A percentile compares a stretch with the other conserved stretches of the same genome.
Evolutionary conservation across 192 early-diverging fungal genomes (phyloP).

Genomic region (Backusella psychrophila): DNA sequence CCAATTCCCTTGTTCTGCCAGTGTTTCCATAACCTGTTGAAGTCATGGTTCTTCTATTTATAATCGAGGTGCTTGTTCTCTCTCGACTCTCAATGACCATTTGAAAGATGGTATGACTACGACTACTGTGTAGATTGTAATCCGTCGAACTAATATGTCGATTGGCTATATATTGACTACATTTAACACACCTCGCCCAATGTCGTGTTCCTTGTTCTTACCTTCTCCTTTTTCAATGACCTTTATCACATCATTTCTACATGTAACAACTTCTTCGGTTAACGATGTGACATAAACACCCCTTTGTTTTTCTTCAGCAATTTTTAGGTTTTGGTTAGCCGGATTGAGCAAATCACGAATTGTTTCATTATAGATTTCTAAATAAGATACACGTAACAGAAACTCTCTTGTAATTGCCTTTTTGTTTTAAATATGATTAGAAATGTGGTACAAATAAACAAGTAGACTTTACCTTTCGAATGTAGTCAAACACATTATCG

Average conservation of each 20-base stretch:
- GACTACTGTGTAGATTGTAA: conserved; percentile 87
- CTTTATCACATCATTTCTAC: conserved; percentile 69
- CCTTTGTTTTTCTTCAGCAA: conserved; percentile 72
- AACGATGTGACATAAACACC: conserved; percentile 73
- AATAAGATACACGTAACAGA: conserved; percentile 90
- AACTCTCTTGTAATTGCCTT: conserved; percentile 76
- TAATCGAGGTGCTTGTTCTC: conserved; percentile 35
- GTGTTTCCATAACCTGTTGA: background rate
- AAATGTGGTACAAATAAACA: background rate
- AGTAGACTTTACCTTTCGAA: conserved; percentile 44
- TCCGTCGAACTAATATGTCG: conserved; percentile 89
- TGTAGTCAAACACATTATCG: conserved; percentile 76
- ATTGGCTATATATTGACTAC: conserved; percentile 44
- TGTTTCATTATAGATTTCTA: conserved; percentile 98
- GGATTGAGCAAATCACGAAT: conserved; percentile 90
- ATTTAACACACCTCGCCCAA: too few species aligned
- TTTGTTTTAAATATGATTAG: conserved; percentile 3
- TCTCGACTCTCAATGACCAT: conserved; percentile 87
- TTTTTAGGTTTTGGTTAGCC: conserved; percentile 77
- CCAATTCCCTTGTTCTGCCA: conserved; percentile 14
- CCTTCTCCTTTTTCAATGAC: conserved; percentile 75
- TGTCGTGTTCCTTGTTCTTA: conserved; percentile 3
- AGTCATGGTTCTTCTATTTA: background rate
- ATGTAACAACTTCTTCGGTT: conserved; percentile 74
- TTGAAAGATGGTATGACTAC: conserved; percentile 96